Base-by-base conservation (phyloP, 2,329 filamentous ascomycete genomes). In the Hypoxylon sp. region DNA sequence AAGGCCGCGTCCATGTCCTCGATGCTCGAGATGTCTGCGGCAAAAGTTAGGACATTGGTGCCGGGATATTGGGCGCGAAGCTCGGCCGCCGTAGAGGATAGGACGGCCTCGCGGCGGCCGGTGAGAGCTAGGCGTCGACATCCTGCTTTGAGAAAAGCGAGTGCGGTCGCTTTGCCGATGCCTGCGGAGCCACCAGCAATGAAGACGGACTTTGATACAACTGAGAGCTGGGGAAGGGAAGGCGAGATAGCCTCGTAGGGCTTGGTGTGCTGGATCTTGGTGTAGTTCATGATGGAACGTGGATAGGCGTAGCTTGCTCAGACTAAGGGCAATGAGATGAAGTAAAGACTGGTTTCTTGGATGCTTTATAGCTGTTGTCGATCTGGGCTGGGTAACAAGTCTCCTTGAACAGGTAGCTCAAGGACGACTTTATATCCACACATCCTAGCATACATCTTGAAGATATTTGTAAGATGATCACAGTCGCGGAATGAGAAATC, bases 171-270 rank as follows among this genome's bases (percentile, higher is more conserved):
- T 22, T 63, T 64, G 25, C 57, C 64, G 61, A 73, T 71, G 55
- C 69, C 72, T 17, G 58, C 55, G n/a, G 70, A 71, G 42, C 66
- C 70, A 20, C 70, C 70, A 42, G 58, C 54, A 49, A 72, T 53
- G 49, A 73, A 53, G 13, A 72, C 55, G 37, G 66, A 66, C 33
- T 69, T 73, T 10, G 27, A 51, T 7, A 48, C 58, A 2, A 68
- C 57, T 8, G 66, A 72, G 44, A 71, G 64, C 30, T 64, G 37
- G 2, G 70, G 70, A 0, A 53, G 60, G 14, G 51, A 50, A 8
- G 62, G 72, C 2, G 70, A 72, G 59, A 73, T 73, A 53, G 72
- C 58, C 37, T 46, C 48, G 53, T 73, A 72, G 44, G 66, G 59
- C 20, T 58, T 62, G 4, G 54, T 64, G 64, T 72, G 68, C 27